Evolutionary conservation across 73 alveolate genomes (phyloP).

Genomic region (Symbiodinium pilosum): DNA sequence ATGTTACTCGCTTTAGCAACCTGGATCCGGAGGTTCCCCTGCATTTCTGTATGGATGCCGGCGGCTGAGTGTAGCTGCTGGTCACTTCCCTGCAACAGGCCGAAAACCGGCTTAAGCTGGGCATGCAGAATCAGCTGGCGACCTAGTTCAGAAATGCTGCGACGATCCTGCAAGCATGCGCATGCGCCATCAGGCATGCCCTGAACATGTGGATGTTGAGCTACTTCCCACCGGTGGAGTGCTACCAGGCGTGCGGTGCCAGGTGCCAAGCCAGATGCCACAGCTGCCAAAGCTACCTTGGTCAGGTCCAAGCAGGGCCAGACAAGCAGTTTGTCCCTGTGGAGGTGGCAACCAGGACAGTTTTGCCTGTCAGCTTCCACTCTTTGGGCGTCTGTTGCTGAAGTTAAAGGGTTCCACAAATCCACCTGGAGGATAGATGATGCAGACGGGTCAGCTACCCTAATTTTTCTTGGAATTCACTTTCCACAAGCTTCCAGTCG

Average conservation of each 20-base stretch:
- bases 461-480: no score
- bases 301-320: conserved; percentile 64
- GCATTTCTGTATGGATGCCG: no score
- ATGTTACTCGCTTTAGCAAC: conserved; percentile 52
- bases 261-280: neutral
- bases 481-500: no score
- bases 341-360: conserved; percentile 62
- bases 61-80: neutral
- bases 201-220: conserved; percentile 73
- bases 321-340: conserved; percentile 55
- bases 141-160: neutral
- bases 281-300: neutral
- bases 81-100: neutral
- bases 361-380: no score
- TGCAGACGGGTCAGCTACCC: conserved; percentile 19
- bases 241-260: conserved; percentile 33
- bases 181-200: conserved; percentile 83
- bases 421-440: neutral
- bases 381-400: no score
- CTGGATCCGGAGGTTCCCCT: conserved; percentile 56
- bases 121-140: neutral
- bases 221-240: conserved; percentile 78
- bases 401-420: no score
- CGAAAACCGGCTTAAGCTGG: neutral
- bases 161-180: neutral